These are phyloP conservation scores for Myriangium duriaei DNA, from an alignment of 2,329 filamentous ascomycete genomes.

Conservation along the genomic window DNA sequence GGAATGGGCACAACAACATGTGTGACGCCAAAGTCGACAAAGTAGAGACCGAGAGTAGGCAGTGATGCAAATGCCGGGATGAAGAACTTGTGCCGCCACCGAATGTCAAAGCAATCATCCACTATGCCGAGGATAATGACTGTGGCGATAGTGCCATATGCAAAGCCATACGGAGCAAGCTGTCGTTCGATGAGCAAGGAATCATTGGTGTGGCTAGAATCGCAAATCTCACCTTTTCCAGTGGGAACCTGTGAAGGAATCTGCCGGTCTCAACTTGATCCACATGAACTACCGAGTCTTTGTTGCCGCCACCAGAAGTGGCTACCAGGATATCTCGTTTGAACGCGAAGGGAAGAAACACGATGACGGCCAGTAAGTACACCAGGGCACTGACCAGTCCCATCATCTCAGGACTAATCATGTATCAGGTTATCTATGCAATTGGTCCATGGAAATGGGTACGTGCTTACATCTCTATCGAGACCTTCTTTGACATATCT, in stretches of 20 bases:
- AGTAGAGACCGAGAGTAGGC: constrained; percentile 90
- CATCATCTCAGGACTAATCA: constrained; percentile 89
- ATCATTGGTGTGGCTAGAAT: neutral
- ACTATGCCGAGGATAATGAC: constrained; percentile 85
- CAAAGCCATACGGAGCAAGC: constrained; percentile 90
- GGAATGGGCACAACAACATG: constrained; percentile 83
- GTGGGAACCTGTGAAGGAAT: constrained; percentile 81
- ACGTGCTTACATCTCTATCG: constrained; percentile 55
- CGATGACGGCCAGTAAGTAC: constrained; percentile 75
- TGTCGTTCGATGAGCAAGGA: constrained; percentile 25
- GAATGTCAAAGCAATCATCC: constrained; percentile 94
- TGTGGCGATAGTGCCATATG: constrained; percentile 81
- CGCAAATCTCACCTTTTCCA: constrained; percentile 61
- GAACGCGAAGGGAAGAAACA: constrained; percentile 93
- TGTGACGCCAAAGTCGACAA: constrained; percentile 95
- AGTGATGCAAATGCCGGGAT: constrained; percentile 90
- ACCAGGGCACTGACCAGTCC: constrained; percentile 85
- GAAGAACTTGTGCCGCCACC: constrained; percentile 98
- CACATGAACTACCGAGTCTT: constrained; percentile 66
- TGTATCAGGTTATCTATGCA: constrained; percentile 15
- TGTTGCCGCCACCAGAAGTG: constrained; percentile 84
- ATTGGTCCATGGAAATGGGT: neutral
- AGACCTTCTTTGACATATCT: constrained; percentile 69
- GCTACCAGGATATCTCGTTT: constrained; percentile 96
- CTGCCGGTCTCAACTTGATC: constrained; percentile 69